phyloP scores from a whole-genome alignment of 106 monocot species.

The Platanthera zijinensis region DNA sequence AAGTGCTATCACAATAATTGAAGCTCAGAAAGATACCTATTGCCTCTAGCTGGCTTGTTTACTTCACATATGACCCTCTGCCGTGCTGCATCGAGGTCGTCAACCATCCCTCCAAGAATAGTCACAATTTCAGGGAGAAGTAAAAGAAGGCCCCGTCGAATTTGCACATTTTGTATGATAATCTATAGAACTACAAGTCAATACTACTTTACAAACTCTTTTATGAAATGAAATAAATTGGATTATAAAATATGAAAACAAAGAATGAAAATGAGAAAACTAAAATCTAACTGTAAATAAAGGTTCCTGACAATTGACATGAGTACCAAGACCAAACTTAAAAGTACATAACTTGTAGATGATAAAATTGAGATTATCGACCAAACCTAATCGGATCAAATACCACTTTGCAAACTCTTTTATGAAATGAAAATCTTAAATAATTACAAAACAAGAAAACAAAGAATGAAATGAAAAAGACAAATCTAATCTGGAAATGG shows the following conservation, averaged over 20 bases:
- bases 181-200: conserved; percentile 35
- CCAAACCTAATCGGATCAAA: no score
- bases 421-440: no score
- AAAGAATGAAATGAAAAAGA: no score
- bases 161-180: conserved; percentile 56
- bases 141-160: conserved; percentile 73
- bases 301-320: not conserved
- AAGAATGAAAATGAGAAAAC: not conserved
- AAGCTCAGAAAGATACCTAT: conserved; percentile 33
- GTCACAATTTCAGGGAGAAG: conserved; percentile 78
- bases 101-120: conserved; percentile 77
- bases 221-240: not conserved
- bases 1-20: not conserved
- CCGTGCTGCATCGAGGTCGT: conserved; percentile 69
- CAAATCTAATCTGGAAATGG: no score
- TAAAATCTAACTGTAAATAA: not conserved
- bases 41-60: conserved; percentile 86
- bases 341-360: no score
- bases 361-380: no score
- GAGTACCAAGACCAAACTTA: no score
- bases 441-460: no score
- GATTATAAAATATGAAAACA: not conserved
- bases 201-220: not conserved
- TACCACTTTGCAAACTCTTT: no score
- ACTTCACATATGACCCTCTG: conserved; percentile 70